phyloP scores from a whole-genome alignment of 2,329 filamentous ascomycete species.

The Phyllosticta citribraziliensis region DNA sequence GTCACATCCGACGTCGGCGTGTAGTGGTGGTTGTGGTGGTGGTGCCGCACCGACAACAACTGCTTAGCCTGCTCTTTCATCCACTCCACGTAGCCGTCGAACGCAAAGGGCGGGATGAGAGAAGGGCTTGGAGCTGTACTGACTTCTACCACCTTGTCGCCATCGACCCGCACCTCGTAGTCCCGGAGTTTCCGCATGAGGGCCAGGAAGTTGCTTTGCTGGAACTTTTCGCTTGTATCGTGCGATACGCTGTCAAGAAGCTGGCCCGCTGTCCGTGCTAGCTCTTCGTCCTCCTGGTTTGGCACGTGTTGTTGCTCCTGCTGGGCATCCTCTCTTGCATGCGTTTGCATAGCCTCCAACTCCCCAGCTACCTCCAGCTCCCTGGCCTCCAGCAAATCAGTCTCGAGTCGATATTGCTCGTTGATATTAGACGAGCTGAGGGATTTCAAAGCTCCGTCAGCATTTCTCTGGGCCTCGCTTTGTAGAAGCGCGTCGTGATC shows the following conservation, averaged over 20 bases:
- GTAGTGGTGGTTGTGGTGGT: slow-evolving; percentile 1
- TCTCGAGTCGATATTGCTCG: too few species aligned
- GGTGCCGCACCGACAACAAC: not conserved
- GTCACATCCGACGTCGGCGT: slow-evolving; percentile 1
- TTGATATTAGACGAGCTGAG: too few species aligned
- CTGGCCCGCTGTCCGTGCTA: slow-evolving; percentile 61
- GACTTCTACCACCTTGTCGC: slow-evolving; percentile 55
- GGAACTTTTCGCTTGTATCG: slow-evolving; percentile 65
- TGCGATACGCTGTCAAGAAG: slow-evolving; percentile 59
- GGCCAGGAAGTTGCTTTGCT: slow-evolving; percentile 64
- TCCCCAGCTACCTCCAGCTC: not conserved
- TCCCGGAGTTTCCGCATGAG: slow-evolving; percentile 69
- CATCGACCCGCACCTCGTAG: slow-evolving; percentile 61
- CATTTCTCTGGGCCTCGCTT: too few species aligned
- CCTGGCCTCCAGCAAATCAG: not conserved
- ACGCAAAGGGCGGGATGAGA: slow-evolving; percentile 1
- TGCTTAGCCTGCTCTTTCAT: not conserved
- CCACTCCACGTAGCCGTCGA: not conserved
- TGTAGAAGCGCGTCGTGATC: too few species aligned
- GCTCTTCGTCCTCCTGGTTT: slow-evolving; percentile 50
- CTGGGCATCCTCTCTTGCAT: not conserved
- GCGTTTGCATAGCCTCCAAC: not conserved
- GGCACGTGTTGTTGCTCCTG: slow-evolving; percentile 13
- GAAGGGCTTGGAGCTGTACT: slow-evolving; percentile 16
- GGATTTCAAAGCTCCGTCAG: too few species aligned